Base-by-base conservation (phyloP, 192 early-diverging fungal species). In the Thoreauomyces humboldtii region DNA sequence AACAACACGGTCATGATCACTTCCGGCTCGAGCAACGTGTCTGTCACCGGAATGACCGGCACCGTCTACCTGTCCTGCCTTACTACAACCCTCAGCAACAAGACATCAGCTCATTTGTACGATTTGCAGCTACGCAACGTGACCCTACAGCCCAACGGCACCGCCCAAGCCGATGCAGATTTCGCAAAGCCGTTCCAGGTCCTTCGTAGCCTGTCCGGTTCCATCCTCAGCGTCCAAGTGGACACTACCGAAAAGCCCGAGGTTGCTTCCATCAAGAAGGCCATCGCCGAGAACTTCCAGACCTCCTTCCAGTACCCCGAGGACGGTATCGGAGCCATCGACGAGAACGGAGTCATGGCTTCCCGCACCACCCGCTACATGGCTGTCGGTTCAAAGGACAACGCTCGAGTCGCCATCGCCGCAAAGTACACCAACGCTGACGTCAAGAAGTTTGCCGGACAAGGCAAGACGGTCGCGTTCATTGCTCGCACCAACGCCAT, bases 261-360 rank as follows among this genome's bases (percentile, higher is more conserved):
- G 4, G 19, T 58, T 22, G 56, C 38, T 17, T n/a, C 34, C n/a
- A 34, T 58, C 38, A 58, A 58, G 27, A 58, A 58, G 27, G 2
- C 56, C 56, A 58, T 58, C 19, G 56, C 56, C 56, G 56, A 58
- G 29, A 58, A 58, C 56, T 58, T 58, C 56, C 56, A 58, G 36
- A 34, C 56, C 7, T 22, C 34, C 33, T 58, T 58, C 56, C 14
- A 58, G 38, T 58, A 58, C 33, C 34, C 4, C 7, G 6, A 7
- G 4, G 36, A 34, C 33, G 38, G 36, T 58, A 28, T 22, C 4
- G 38, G 34, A 36, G 34, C 38, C 38, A 4, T 33, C 12, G 14
- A 58, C 34, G 56, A 58, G 33, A 58, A 58, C 22, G 56, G 56
- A 19, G 56, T 38, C n/a, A 36, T 58, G 56, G 56, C 56, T 4